These are phyloP conservation scores for Psilocybe cubensis DNA, from an alignment of 768 basidiomycete species.

Conservation along the genomic window DNA sequence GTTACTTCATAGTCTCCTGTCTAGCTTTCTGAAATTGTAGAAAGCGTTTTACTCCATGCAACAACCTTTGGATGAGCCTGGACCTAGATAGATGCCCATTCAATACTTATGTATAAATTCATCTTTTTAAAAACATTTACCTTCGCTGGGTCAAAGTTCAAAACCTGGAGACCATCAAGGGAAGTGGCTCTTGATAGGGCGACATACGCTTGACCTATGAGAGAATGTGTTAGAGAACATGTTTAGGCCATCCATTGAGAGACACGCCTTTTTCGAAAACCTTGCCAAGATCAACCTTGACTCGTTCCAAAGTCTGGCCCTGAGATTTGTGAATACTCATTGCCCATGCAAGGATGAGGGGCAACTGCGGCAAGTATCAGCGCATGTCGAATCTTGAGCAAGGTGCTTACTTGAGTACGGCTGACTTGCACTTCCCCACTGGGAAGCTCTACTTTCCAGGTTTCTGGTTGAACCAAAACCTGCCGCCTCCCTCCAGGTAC, in stretches of 20 bases:
- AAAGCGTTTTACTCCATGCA: conserved; percentile 72
- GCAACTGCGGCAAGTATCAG: conserved; percentile 52
- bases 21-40: conserved; percentile 38
- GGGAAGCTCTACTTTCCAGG: conserved; percentile 89
- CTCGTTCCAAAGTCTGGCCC: conserved; percentile 93
- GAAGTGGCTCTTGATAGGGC: conserved; percentile 89
- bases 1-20: too few species aligned
- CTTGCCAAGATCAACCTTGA: conserved; percentile 90
- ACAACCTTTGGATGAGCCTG: conserved; percentile 74
- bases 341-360: conserved; percentile 92
- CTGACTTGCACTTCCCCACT: conserved; percentile 82
- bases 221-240: conserved; percentile 5
- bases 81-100: conserved; percentile 44
- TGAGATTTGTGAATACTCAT: conserved; percentile 99
- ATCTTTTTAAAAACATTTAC: conserved; percentile 34
- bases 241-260: background rate
- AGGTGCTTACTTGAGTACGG: conserved; percentile 75
- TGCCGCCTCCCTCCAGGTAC: conserved; percentile 57
- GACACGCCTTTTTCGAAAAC: conserved; percentile 88
- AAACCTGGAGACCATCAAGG: conserved; percentile 82
- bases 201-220: conserved; percentile 85
- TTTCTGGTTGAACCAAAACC: conserved; percentile 67
- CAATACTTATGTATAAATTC: background rate
- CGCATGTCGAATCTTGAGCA: background rate
- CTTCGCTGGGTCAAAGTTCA: conserved; percentile 77